phyloP scores from a whole-genome alignment of 2,329 filamentous ascomycete species.

The Rosellinia necatrix region DNA sequence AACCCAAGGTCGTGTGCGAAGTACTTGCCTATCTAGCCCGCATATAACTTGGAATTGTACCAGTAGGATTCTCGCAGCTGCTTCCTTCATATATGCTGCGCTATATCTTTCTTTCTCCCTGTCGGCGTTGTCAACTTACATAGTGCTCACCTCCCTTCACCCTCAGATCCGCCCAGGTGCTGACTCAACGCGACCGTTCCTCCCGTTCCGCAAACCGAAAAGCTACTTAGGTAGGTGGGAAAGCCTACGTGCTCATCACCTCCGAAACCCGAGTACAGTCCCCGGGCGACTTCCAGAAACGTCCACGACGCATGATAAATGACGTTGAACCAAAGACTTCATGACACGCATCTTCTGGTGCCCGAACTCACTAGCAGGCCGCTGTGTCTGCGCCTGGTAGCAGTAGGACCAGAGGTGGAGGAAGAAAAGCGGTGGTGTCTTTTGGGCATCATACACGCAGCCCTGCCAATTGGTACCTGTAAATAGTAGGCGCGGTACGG shows the following conservation, averaged over 20 bases:
- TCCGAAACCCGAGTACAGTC: not conserved
- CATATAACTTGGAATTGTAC: no score
- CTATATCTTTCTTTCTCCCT: slow-evolving; percentile 6
- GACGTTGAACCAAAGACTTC: slow-evolving; percentile 17
- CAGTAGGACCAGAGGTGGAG: not conserved
- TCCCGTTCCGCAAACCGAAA: slow-evolving; percentile 13
- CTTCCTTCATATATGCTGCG: slow-evolving; percentile 8
- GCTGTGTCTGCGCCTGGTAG: slow-evolving; percentile 8
- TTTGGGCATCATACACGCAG: slow-evolving; percentile 16
- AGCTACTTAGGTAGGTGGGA: not conserved
- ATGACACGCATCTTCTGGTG: slow-evolving; percentile 25
- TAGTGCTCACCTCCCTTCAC: no score
- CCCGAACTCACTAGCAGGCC: slow-evolving; percentile 11
- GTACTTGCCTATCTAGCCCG: no score
- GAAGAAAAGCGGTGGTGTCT: slow-evolving; percentile 19
- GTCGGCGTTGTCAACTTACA: slow-evolving; percentile 3
- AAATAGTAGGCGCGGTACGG: not conserved
- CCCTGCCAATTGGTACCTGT: not conserved
- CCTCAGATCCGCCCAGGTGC: no score
- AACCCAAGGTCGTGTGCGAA: no score
- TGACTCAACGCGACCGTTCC: not conserved
- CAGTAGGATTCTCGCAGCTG: no score
- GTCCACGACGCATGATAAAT: slow-evolving; percentile 1
- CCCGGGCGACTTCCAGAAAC: not conserved
- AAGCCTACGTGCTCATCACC: not conserved